These are phyloP conservation scores for Thelephora ganbajun DNA, from an alignment of 768 basidiomycete genomes.

Conservation along the genomic window DNA sequence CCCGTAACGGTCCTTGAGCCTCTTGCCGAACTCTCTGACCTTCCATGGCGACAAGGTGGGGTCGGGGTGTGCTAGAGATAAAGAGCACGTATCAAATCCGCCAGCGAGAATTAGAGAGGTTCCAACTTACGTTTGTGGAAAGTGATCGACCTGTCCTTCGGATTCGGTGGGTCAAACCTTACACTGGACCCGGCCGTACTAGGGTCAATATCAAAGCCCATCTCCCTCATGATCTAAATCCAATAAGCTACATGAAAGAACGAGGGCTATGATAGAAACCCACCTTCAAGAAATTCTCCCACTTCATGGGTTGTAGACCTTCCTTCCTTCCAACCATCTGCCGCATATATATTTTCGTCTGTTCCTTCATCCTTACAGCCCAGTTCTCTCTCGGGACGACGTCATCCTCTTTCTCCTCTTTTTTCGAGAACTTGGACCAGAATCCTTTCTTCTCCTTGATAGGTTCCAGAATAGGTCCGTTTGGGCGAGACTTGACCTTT, in stretches of 20 bases:
- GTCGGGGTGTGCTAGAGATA: slow-evolving; percentile 73
- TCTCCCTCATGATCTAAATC: slow-evolving; percentile 55
- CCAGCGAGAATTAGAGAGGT: not conserved
- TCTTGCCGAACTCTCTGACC: slow-evolving; percentile 41
- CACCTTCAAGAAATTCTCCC: slow-evolving; percentile 71
- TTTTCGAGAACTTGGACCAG: slow-evolving; percentile 33
- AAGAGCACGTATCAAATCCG: slow-evolving; percentile 1
- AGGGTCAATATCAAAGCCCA: slow-evolving; percentile 65
- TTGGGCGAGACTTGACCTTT: slow-evolving; percentile 61
- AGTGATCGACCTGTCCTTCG: slow-evolving; percentile 46
- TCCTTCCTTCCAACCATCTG: slow-evolving; percentile 46
- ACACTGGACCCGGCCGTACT: slow-evolving; percentile 75
- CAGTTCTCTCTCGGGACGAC: slow-evolving; percentile 33
- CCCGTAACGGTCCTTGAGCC: slow-evolving; percentile 48
- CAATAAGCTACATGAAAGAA: not conserved
- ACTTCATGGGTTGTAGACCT: slow-evolving; percentile 50
- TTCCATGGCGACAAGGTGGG: slow-evolving; percentile 38
- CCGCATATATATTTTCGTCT: slow-evolving; percentile 44
- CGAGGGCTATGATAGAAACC: slow-evolving; percentile 3
- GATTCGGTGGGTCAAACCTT: slow-evolving; percentile 62
- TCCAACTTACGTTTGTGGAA: slow-evolving; percentile 55
- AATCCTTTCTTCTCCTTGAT: slow-evolving; percentile 32
- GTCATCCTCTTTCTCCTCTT: slow-evolving; percentile 24
- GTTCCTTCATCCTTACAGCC: slow-evolving; percentile 47
- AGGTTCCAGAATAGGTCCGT: slow-evolving; percentile 37